Evolutionary conservation across 2,329 filamentous ascomycete species (phyloP), one percentile per base, ranked within the genome.

Genomic region (Rutstroemia sp.): DNA sequence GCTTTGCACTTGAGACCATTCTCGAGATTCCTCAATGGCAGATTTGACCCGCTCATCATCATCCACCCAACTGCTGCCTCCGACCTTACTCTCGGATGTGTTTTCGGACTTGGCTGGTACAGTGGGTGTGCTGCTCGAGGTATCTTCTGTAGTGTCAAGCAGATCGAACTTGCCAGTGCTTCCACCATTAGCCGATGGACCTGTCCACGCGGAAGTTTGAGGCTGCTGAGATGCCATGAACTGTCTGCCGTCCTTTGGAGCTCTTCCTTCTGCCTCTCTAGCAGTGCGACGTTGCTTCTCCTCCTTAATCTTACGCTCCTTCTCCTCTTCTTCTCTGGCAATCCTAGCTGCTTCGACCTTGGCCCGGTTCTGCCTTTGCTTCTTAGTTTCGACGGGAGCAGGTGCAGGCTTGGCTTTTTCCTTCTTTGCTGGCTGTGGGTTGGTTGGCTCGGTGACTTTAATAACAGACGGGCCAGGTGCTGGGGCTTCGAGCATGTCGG

Each of bases 351-450:
- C 86, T 73, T 96, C 91, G 39, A 82, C 85, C 83, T 96, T 96
- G 76, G 87, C 84, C 64, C 86, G 83, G 75, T 96, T 94, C 77
- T 96, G 92, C 59, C 91, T 86, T 76, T 95, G 90, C 79, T 96
- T 96, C 86, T 96, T 96, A 19, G 87, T 88, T 77, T 96, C 88
- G 18, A 80, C 81, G 49, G 81, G 79, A 71, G 89, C 84, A 62
- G 81, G 77, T 42, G 78, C 75, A 52, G 69, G 59, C 63, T 77
- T 74, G 66, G 80, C 77, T 73, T 84, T 84, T 61, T 78, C 74
- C 72, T 85, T 85, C 60, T 81, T 76, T 73, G 86, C 81, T 69
- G 79, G 71, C 37, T 72, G 60, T 19, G 75, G 74, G 74, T 79
- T 83, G 70, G 73, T 80, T 67, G 72, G 81, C 70, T 85, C 84